A percentile compares a stretch with the other conserved stretches of the same genome.
phyloP scores from a whole-genome alignment of 192 early-diverging fungal genomes.

The Entomortierella parvispora region DNA sequence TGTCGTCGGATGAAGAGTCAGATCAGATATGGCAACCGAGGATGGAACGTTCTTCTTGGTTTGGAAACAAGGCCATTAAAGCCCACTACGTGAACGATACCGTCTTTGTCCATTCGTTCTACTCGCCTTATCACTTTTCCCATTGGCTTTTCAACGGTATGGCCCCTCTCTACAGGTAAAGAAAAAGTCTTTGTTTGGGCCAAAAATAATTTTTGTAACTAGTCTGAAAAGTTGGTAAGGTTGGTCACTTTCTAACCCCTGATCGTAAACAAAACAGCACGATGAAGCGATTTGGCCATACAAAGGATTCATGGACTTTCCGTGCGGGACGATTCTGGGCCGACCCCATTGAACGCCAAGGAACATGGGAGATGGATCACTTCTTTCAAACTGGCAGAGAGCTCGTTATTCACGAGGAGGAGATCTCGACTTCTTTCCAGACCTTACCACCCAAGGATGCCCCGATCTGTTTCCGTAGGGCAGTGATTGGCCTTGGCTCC shows the following conservation, averaged over 20 bases:
- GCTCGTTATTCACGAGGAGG: background rate
- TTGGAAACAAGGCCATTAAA: background rate
- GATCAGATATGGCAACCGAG: constrained; percentile 43
- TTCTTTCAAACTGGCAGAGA: constrained; percentile 15
- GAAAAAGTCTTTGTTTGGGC: too few relatives aligned
- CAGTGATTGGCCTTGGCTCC: constrained; percentile 22
- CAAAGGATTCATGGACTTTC: constrained; percentile 4
- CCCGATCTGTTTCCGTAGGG: constrained; percentile 24
- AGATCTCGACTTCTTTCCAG: constrained; percentile 19
- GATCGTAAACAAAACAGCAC: too few relatives aligned
- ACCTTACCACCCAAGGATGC: constrained; percentile 10
- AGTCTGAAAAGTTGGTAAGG: too few relatives aligned
- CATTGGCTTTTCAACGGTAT: constrained; percentile 61
- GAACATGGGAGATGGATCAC: constrained; percentile 13
- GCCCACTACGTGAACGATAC: constrained; percentile 51
- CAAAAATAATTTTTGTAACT: too few relatives aligned
- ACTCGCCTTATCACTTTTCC: constrained; percentile 55
- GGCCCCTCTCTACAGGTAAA: constrained; percentile 54
- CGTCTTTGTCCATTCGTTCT: constrained; percentile 55
- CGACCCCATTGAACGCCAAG: background rate
- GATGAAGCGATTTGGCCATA: constrained; percentile 7
- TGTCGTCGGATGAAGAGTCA: constrained; percentile 24
- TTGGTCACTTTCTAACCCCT: too few relatives aligned
- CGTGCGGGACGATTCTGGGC: background rate
- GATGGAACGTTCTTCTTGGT: constrained; percentile 10